Evolutionary conservation across 1,284 basidiomycete genomes (phyloP), one percentile per base, ranked within the genome.

Genomic region (Pseudozyma sp.): DNA sequence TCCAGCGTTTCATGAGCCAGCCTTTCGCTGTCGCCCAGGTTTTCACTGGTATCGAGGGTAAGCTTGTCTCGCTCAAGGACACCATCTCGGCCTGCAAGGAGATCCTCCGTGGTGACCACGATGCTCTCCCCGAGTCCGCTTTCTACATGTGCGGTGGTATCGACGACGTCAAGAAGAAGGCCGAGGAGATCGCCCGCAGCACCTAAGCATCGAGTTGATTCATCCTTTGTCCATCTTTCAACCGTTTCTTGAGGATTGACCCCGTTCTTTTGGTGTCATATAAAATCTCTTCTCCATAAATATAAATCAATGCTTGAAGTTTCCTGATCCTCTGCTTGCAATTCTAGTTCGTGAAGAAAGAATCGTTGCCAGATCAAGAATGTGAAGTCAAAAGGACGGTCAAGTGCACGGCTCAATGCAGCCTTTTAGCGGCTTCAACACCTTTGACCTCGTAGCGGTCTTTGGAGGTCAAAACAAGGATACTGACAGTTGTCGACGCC

Each of bases 21-120:
- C 95, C 96, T 74, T 99, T 98, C 93, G 92, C 94, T 86, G 96
- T 99, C 87, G 96, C 96, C 67, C 94, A 97, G 75, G 93, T 97
- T 87, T 98, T 98, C 91, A 98, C 96, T 85, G 96, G 96, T 90
- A 95, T 94, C 85, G 94, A 97, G 89, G 96, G 95, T 83, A 92
- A 92, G 86, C 93, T 98, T 72, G 95, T 98, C 52, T 88, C 94
- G 19, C 75, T 85, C 53, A 83, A 84, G 80, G 84, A 85, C 70
- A 85, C 85, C 48, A 81, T 86, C 77, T 68, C 60, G 44, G 77
- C 79, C 50, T 79, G 78, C 76, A 81, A 78, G 72, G 93, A 95
- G 88, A 98, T 99, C 85, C 91, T 99, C 73, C 89, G 91, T 73
- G 96, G 96, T 76, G 82, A 88, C 80, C 93, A 95, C 86, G 96